Evolutionary conservation across 495 filamentous ascomycete species (phyloP).

Genomic region (Pseudevernia furfuracea): DNA sequence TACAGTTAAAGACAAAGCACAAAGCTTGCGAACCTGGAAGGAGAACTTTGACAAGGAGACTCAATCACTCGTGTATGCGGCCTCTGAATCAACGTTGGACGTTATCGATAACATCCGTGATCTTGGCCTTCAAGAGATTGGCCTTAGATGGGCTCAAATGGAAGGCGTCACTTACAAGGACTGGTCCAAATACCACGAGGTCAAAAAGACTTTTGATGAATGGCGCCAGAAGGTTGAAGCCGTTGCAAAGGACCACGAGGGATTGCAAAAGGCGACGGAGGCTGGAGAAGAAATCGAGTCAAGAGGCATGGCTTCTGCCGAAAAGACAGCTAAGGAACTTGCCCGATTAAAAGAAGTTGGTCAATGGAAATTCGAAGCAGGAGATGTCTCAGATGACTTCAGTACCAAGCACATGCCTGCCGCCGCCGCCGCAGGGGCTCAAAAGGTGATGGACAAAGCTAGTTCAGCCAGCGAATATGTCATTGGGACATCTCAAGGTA

Average conservation of each 20-base stretch:
- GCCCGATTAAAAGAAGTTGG: slow-evolving; percentile 75
- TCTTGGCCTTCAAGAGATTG: slow-evolving; percentile 86
- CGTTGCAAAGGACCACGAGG: slow-evolving; percentile 63
- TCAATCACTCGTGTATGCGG: slow-evolving; percentile 57
- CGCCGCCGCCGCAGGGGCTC: slow-evolving; percentile 34
- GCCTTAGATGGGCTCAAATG: slow-evolving; percentile 96
- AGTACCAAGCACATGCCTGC: slow-evolving; percentile 46
- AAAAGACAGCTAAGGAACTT: slow-evolving; percentile 75
- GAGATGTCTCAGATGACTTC: slow-evolving; percentile 73
- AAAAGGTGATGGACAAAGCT: slow-evolving; percentile 39
- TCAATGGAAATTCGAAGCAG: slow-evolving; percentile 72
- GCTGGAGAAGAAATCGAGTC: slow-evolving; percentile 63
- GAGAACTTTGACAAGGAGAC: slow-evolving; percentile 64
- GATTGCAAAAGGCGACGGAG: slow-evolving; percentile 59
- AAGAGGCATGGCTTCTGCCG: slow-evolving; percentile 71
- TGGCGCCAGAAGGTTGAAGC: slow-evolving; percentile 75
- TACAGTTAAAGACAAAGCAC: slow-evolving; percentile 70
- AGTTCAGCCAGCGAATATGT: slow-evolving; percentile 36
- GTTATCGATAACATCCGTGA: slow-evolving; percentile 81
- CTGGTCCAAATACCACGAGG: slow-evolving; percentile 82
- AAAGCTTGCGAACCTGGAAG: slow-evolving; percentile 73
- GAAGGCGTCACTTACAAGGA: slow-evolving; percentile 93
- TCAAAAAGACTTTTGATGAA: slow-evolving; percentile 75
- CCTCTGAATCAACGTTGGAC: slow-evolving; percentile 71
- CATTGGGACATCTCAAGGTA: slow-evolving; percentile 33